Evolutionary conservation across 495 filamentous ascomycete species (phyloP), one percentile per base, ranked within the genome.

Genomic region (Letharia columbiana): DNA sequence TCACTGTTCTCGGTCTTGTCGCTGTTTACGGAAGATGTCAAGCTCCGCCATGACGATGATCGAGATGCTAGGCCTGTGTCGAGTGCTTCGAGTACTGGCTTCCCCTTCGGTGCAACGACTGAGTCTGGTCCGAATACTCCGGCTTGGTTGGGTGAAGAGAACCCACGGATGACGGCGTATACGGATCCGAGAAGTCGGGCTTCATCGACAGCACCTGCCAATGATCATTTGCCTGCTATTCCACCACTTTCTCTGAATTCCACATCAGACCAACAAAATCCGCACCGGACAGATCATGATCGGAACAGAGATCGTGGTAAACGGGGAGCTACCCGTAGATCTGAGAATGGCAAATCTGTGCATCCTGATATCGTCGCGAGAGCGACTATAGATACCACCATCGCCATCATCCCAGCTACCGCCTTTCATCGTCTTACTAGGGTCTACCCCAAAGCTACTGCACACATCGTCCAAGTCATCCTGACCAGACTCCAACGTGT

Each of bases 401-500:
- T 98, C 76, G 94, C 94, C 20, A 94, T 98, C 71, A 98, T 98
- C 68, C 94, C 94, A 6, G 95, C 93, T 8, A 94, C 91, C 70
- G 94, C 94, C 6, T 98, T 98, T 74, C 86, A 91, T 64, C 88
- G 94, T 12, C 79, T 98, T 47, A 98, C 96, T n/a, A 82, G 89
- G 68, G 88, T 97, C 31, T 98, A 97, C 72, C 94, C 94, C 11
- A 92, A 91, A 77, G 94, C 94, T 5, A 96, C 94, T 15, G 90
- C 95, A 9, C 94, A 98, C 73, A 97, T 98, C 67, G 91, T 98
- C 3, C 93, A 98, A 66, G 94, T 98, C 39, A 98, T 98, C 62
- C 75, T 98, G 40, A 97, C 94, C 3, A 82, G 94, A 65, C 87
- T 98, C 42, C 94, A 98, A 72, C 82, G 94, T 64, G 94, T 98